A percentile compares a stretch with the other conserved stretches of the same genome.
phyloP scores from a whole-genome alignment of 192 early-diverging fungal species.

The Funneliformis geosporum region DNA sequence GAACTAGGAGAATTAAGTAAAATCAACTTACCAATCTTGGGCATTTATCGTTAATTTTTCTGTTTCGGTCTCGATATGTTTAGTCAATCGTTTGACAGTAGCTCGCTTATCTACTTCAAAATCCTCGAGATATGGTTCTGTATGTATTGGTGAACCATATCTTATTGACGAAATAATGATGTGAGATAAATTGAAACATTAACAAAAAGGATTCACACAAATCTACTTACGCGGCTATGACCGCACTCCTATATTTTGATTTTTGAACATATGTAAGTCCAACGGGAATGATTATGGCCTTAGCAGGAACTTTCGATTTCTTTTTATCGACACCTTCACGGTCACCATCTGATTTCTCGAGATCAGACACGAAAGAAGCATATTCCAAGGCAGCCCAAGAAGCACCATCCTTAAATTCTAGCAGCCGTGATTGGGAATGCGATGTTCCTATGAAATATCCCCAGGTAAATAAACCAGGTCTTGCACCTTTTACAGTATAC shows the following conservation, averaged over 20 bases:
- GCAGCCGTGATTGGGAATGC: conserved; percentile 42
- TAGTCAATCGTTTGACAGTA: conserved; percentile 47
- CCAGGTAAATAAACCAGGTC: no score
- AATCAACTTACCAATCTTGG: conserved; percentile 45
- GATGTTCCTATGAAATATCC: conserved; percentile 26
- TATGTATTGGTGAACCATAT: conserved; percentile 48
- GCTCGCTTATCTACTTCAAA: conserved; percentile 41
- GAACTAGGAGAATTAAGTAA: no score
- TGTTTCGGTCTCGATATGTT: conserved; percentile 42
- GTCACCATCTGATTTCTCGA: not conserved
- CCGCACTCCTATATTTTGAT: conserved; percentile 48
- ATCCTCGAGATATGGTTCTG: conserved; percentile 42
- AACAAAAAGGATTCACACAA: not conserved
- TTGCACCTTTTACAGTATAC: no score
- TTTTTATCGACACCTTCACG: conserved; percentile 10
- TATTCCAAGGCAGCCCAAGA: conserved; percentile 57
- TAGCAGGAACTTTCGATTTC: not conserved
- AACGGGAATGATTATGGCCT: conserved; percentile 41
- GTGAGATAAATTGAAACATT: not conserved
- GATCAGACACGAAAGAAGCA: conserved; percentile 38
- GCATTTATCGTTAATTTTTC: conserved; percentile 53
- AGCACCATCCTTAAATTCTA: conserved; percentile 49
- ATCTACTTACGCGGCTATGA: conserved; percentile 44
- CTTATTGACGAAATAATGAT: conserved; percentile 29
- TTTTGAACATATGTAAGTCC: conserved; percentile 55